These are phyloP conservation scores for Cephaloascus fragrans DNA, from an alignment of 805 yeast species.

Conservation along the genomic window DNA sequence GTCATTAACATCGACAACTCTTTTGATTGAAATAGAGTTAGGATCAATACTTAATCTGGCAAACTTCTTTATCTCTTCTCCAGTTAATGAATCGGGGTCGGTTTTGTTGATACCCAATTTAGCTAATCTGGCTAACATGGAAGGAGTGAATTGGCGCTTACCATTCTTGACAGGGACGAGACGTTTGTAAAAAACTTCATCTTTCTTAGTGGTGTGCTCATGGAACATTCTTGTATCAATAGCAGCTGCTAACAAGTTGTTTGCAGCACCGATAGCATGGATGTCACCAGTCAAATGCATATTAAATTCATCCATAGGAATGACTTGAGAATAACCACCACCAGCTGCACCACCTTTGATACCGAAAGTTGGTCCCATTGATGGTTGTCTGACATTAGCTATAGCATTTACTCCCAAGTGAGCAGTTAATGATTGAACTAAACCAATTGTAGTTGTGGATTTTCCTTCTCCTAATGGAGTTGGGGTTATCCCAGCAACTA, in stretches of 20 bases:
- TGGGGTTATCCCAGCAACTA: slow-evolving; percentile 97
- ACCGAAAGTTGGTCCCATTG: slow-evolving; percentile 98
- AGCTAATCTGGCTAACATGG: slow-evolving; percentile 65
- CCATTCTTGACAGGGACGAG: slow-evolving; percentile 85
- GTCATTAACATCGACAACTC: slow-evolving; percentile 93
- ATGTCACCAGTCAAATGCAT: slow-evolving; percentile 97
- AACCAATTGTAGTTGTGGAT: slow-evolving; percentile 91
- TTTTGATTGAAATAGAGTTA: slow-evolving; percentile 78
- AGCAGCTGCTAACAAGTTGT: slow-evolving; percentile 91
- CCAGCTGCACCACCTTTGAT: slow-evolving; percentile 99
- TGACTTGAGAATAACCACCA: slow-evolving; percentile 96
- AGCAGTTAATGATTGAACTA: slow-evolving; percentile 95
- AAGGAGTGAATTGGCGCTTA: slow-evolving; percentile 63
- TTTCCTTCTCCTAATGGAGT: slow-evolving; percentile 98
- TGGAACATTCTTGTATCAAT: slow-evolving; percentile 96
- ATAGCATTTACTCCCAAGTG: slow-evolving; percentile 73
- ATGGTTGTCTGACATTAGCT: slow-evolving; percentile 95
- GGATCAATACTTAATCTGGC: slow-evolving; percentile 87
- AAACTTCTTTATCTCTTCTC: slow-evolving; percentile 63
- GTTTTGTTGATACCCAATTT: slow-evolving; percentile 77
- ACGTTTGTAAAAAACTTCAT: slow-evolving; percentile 71
- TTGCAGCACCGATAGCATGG: slow-evolving; percentile 92
- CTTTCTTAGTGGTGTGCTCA: slow-evolving; percentile 74
- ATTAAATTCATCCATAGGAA: slow-evolving; percentile 98
- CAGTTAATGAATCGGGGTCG: slow-evolving; percentile 71